Evolutionary conservation across 176 grass and related monocot species (phyloP).

Genomic region (Oryza glaberrima): DNA sequence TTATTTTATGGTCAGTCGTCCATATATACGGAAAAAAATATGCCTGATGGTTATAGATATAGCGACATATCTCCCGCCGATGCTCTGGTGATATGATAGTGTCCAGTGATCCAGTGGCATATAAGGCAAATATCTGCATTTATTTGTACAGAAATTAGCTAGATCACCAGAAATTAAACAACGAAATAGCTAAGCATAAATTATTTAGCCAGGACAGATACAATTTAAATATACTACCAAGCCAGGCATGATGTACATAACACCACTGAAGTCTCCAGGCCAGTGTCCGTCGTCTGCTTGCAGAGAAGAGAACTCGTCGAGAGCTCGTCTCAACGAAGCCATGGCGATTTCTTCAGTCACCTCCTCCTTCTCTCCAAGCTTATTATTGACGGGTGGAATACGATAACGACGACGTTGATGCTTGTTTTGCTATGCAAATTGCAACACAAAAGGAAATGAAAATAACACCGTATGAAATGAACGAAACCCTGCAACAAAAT

Average conservation of each 20-base stretch:
- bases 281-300: conserved; percentile 57
- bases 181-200: too few species aligned
- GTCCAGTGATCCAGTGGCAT: conserved; percentile 32
- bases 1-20: too few species aligned
- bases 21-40: too few species aligned
- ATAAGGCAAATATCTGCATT: conserved; percentile 45
- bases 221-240: conserved; percentile 17
- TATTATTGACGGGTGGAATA: conserved; percentile 1
- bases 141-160: not conserved
- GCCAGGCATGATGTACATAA: conserved; percentile 68
- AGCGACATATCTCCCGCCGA: conserved; percentile 41
- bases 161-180: not conserved
- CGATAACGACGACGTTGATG: not conserved
- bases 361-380: conserved; percentile 25
- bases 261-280: conserved; percentile 60
- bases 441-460: not conserved
- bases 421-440: conserved; percentile 34
- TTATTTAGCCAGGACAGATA: not conserved
- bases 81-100: conserved; percentile 28
- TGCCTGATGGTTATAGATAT: conserved; percentile 53
- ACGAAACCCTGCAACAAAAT: too few species aligned
- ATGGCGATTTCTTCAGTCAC: conserved; percentile 30
- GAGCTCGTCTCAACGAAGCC: conserved; percentile 41
- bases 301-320: conserved; percentile 46
- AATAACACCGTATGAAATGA: not conserved